Evolutionary conservation across 2,329 filamentous ascomycete species (phyloP), one percentile per base, ranked within the genome.

Genomic region (Aspergillus eucalypticola): DNA sequence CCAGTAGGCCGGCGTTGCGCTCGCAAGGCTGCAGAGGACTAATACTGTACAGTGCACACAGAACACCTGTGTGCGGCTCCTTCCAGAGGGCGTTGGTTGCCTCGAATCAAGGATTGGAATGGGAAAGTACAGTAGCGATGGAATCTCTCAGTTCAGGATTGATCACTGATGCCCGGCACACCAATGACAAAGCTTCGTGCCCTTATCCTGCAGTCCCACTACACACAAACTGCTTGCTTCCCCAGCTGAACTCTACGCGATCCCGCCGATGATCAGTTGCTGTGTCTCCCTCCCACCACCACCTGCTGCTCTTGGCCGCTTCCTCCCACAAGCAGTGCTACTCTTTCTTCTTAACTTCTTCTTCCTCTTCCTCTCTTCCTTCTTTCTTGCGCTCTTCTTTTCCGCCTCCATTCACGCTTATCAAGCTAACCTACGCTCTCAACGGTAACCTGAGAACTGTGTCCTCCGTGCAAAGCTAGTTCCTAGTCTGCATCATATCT

Each of bases 1-100:
- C 8, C 25, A 23, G 39, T 55, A 41, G 53, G 42, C 53, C 53
- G 29, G 39, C 21, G 29, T 55, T 17, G 23, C 27, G 52, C 21
- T 44, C 21, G 23, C 53, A 55, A 55, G 53, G 53, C 53, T 55
- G 53, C 53, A 55, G 53, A 23, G 39, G 19, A 35, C 50, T 42
- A 42, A 21, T 3, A 44, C 8, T 35, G 32, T 29, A 29, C 27
- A 29, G 10, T 27, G 25, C 7, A 27, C 23, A 13, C 41, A 19
- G 8, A n/a, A 50, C 32, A 38, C n/a, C n/a, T n/a, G 25, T 19
- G 53, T 55, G 53, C 53, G 53, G 53, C 53, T 55, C 39, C 53
- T 6, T 35, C 32, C 32, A 55, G 11, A 21, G n/a, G 11, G 27
- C 32, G 19, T 41, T 19, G 35, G 17, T 15, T 11, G 21, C 10